Evolutionary conservation across 2,329 filamentous ascomycete genomes (phyloP).

Genomic region (Fusarium sarcochroum): DNA sequence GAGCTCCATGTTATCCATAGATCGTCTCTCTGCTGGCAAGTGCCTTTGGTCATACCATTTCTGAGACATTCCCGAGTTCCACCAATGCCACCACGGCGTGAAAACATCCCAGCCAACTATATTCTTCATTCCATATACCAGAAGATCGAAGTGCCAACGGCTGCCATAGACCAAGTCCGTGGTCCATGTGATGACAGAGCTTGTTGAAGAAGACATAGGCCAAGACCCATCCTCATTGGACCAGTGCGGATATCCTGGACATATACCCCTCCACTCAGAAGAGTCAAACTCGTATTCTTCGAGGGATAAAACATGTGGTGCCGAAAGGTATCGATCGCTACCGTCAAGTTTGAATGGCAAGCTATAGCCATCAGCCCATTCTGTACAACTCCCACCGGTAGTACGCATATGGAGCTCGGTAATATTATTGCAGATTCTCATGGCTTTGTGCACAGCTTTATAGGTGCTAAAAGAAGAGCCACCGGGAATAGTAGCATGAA

Average conservation of each 20-base stretch:
- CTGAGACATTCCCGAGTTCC: background rate
- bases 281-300: slow-evolving; percentile 7
- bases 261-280: slow-evolving; percentile 1
- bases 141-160: slow-evolving; percentile 2
- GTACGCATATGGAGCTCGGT: slow-evolving; percentile 1
- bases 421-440: slow-evolving; percentile 17
- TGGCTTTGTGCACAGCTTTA: slow-evolving; percentile 3
- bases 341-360: slow-evolving; percentile 23
- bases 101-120: fast-evolving
- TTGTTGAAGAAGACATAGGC: slow-evolving; percentile 20
- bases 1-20: slow-evolving; percentile 23
- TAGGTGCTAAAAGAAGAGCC: background rate
- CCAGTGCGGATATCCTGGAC: background rate
- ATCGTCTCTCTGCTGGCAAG: background rate
- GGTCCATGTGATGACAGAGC: background rate
- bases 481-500: background rate
- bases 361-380: background rate
- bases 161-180: slow-evolving; percentile 8
- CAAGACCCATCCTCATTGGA: slow-evolving; percentile 3
- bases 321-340: slow-evolving; percentile 22
- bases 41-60: slow-evolving; percentile 16
- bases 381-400: background rate
- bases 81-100: background rate
- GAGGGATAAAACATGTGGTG: background rate
- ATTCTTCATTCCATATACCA: background rate